Conservation (phyloP, 2,329 filamentous ascomycete genomes). For the Tympanopsis confertula region DNA sequence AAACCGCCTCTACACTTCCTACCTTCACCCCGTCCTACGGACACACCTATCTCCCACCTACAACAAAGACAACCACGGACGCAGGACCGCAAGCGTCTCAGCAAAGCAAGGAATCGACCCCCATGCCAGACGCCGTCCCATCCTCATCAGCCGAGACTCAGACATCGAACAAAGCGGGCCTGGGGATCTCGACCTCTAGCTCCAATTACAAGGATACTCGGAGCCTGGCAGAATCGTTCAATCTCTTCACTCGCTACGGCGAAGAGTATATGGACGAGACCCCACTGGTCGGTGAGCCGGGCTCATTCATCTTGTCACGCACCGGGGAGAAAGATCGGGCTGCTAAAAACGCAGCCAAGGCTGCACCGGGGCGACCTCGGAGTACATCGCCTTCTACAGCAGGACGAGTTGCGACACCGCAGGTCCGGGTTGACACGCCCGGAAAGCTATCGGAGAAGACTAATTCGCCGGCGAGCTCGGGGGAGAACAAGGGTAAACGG, state of each 20-base stretch:
- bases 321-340: constrained; percentile 14
- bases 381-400: not conserved
- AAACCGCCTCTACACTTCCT: constrained; percentile 37
- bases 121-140: constrained; percentile 23
- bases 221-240: constrained; percentile 32
- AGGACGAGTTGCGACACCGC: not conserved
- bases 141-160: constrained; percentile 8
- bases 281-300: constrained; percentile 49
- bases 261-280: constrained; percentile 56
- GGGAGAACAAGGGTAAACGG: not conserved
- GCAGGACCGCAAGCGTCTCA: constrained; percentile 20
- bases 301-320: constrained; percentile 43
- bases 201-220: constrained; percentile 18
- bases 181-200: constrained; percentile 4
- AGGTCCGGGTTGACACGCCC: not conserved
- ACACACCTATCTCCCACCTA: constrained; percentile 43
- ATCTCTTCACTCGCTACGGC: constrained; percentile 36
- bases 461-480: not conserved
- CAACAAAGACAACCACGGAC: constrained; percentile 22
- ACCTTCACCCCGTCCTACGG: constrained; percentile 46
- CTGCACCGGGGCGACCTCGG: not conserved
- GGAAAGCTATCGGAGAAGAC: not conserved
- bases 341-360: constrained; percentile 9
- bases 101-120: constrained; percentile 31
- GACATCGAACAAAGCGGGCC: constrained; percentile 4